phyloP scores from a whole-genome alignment of 768 basidiomycete genomes.

The Boletus insuetus region DNA sequence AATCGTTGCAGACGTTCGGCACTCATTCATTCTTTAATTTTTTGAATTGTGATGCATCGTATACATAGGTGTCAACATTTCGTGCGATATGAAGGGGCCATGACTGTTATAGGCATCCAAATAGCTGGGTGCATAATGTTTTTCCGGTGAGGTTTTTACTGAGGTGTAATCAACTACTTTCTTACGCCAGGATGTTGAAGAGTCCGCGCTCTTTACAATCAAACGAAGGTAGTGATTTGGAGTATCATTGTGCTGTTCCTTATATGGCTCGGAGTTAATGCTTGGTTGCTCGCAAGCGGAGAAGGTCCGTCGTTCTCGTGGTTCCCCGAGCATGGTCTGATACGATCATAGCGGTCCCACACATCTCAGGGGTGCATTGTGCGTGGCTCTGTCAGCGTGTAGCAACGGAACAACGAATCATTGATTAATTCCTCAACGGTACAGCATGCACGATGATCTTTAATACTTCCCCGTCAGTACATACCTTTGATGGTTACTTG shows the following conservation, averaged over 20 bases:
- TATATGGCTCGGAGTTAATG: slow-evolving; percentile 46
- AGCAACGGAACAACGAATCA: slow-evolving; percentile 30
- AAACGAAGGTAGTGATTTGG: slow-evolving; percentile 6
- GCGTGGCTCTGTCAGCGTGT: not conserved
- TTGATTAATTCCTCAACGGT: not conserved
- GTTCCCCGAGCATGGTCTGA: not conserved
- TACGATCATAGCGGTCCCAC: slow-evolving; percentile 11
- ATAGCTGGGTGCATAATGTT: slow-evolving; percentile 44
- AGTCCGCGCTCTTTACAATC: slow-evolving; percentile 16
- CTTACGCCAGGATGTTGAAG: slow-evolving; percentile 7
- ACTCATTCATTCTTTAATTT: not conserved
- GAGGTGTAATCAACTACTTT: not conserved
- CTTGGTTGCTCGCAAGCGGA: slow-evolving; percentile 52
- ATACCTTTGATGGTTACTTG: not conserved
- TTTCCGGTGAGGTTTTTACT: slow-evolving; percentile 33
- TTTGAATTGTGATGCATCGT: not conserved
- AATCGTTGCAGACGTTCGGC: slow-evolving; percentile 12
- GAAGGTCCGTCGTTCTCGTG: slow-evolving; percentile 39
- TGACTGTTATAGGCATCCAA: slow-evolving; percentile 41
- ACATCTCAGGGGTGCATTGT: slow-evolving; percentile 7
- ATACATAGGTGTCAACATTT: slow-evolving; percentile 43
- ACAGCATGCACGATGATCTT: slow-evolving; percentile 45
- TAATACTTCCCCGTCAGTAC: slow-evolving; percentile 19
- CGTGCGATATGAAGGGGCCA: slow-evolving; percentile 49
- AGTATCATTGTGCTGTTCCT: slow-evolving; percentile 33